Evolutionary conservation across 805 yeast species (phyloP).

Genomic region (Barnettozyma vustinii): DNA sequence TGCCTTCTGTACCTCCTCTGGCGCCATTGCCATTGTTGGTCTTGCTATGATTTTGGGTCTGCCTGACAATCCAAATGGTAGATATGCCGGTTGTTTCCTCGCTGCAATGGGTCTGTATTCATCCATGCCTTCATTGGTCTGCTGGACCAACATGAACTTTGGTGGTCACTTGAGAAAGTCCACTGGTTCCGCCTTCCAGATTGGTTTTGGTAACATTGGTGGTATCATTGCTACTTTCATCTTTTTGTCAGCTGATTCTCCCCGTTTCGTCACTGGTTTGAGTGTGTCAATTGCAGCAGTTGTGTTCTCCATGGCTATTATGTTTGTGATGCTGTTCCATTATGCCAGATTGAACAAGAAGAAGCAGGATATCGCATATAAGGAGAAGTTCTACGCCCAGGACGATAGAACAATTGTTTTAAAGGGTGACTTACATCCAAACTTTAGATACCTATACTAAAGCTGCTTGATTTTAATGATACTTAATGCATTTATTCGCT

Average conservation of each 20-base stretch:
- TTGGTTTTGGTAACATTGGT: conserved; percentile 36
- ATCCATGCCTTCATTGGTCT: conserved; percentile 33
- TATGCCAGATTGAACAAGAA: conserved; percentile 29
- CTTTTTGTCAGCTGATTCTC: conserved; percentile 34
- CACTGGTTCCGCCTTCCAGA: conserved; percentile 33
- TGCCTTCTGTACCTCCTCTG: conserved; percentile 32
- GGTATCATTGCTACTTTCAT: conserved; percentile 36
- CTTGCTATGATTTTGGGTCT: conserved; percentile 32
- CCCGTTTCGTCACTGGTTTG: conserved; percentile 32
- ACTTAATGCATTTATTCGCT: not conserved
- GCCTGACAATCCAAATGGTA: conserved; percentile 32
- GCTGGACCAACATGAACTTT: conserved; percentile 33
- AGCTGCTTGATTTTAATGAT: not conserved
- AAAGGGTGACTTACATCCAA: conserved; percentile 38
- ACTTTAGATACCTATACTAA: conserved; percentile 41
- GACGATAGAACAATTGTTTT: conserved; percentile 30
- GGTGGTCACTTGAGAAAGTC: conserved; percentile 37
- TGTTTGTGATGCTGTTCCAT: conserved; percentile 29
- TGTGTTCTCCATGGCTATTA: conserved; percentile 34
- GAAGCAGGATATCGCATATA: conserved; percentile 31
- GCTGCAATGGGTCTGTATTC: conserved; percentile 34
- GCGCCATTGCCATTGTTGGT: conserved; percentile 29
- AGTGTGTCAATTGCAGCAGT: conserved; percentile 41
- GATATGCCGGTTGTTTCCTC: conserved; percentile 36
- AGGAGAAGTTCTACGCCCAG: conserved; percentile 26